phyloP scores from a whole-genome alignment of 768 basidiomycete species.

The Lactifluus rugatus region DNA sequence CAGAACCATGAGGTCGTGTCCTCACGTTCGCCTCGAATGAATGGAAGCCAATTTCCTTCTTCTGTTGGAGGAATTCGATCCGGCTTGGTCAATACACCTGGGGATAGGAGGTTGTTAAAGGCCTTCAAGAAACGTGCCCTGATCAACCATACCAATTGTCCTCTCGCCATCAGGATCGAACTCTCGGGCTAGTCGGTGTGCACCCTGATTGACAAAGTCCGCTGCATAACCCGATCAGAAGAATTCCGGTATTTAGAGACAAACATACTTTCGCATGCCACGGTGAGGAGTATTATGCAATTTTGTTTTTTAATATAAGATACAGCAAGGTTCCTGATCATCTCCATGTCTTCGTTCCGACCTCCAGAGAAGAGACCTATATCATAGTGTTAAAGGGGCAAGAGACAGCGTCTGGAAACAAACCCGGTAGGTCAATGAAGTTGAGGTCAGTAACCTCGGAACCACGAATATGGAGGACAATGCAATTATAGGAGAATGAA shows the following conservation, averaged over 20 bases:
- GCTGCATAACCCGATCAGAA: constrained; percentile 32
- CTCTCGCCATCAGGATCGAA: constrained; percentile 53
- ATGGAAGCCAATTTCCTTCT: constrained; percentile 44
- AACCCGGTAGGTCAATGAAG: constrained; percentile 35
- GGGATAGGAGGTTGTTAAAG: neutral
- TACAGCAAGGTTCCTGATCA: constrained; percentile 47
- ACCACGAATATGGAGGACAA: constrained; percentile 33
- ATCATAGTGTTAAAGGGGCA: neutral
- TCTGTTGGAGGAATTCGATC: constrained; percentile 31
- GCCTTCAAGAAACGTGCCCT: neutral
- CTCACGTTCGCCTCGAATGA: constrained; percentile 44
- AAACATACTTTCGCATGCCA: constrained; percentile 53
- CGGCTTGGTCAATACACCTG: constrained; percentile 15
- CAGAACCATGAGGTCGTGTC: constrained; percentile 48
- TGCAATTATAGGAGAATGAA: constrained; percentile 30
- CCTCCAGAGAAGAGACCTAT: constrained; percentile 49
- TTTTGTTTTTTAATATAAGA: constrained; percentile 53
- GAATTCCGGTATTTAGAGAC: too few relatives aligned
- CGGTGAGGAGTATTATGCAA: constrained; percentile 53
- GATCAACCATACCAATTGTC: constrained; percentile 49
- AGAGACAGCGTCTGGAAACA: neutral
- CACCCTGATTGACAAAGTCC: constrained; percentile 74
- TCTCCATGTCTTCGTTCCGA: constrained; percentile 39
- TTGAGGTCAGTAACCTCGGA: constrained; percentile 32
- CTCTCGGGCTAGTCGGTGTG: constrained; percentile 51